Evolutionary conservation across 2,329 filamentous ascomycete species (phyloP), one percentile per base, ranked within the genome.

Genomic region (Colletotrichum liaoningense): DNA sequence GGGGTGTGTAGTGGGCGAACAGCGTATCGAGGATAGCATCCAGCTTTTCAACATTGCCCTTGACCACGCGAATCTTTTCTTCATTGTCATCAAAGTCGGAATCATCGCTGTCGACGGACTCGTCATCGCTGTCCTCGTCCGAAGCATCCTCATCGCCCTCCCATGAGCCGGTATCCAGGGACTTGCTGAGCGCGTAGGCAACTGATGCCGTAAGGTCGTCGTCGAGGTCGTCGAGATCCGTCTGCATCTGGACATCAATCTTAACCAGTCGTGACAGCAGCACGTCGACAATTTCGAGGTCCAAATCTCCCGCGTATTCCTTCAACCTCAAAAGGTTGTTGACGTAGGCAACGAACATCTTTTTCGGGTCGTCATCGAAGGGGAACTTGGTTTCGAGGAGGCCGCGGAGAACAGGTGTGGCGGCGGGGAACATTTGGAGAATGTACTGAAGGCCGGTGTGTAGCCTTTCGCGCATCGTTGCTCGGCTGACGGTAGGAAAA

Each of bases 241-340:
- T 90, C 83, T 98, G 96, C 82, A 98, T 97, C 80, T 98, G 94
- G 1, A 97, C 95, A 80, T 99, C 97, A 72, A 98, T 94, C 83
- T 97, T 97, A 79, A 98, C 94, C 8, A 98, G 88, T 75, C 94
- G 92, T 77, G 96, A 93, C 55, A 95, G 93, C 60, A 98, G 93
- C 14, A 97, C 85, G 69, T 95, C 92, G 75, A 98, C 88, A 28
- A 98, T 91, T 74, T 97, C 94, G 8, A 93, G 90, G 74, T 93
- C 92, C 46, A 98, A 85, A 72, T 94, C 92, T 0, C 94, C 92
- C 1, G 93, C 90, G 79, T 98, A 98, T 62, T 91, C 88, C 66
- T 93, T 92, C 42, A 98, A 86, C 72, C 88, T 90, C 30, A 98
- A 86, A 11, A 98, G 86, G 80, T 98, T 98, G 78, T 93, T 89